Evolutionary conservation across 768 basidiomycete genomes (phyloP), one percentile per base, ranked within the genome.

Genomic region (Suillus variegatus): DNA sequence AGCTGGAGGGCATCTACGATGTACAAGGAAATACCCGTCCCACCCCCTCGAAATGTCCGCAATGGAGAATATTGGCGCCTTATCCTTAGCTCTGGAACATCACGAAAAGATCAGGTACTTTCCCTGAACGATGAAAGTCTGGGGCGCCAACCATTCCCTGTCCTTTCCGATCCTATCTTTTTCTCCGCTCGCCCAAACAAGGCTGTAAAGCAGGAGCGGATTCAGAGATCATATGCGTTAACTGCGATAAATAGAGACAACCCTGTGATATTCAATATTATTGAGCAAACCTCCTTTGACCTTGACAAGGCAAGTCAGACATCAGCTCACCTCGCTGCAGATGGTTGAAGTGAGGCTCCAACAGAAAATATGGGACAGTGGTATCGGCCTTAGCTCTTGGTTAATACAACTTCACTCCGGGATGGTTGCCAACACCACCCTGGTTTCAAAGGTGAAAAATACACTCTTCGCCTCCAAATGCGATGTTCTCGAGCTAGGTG

Each of bases 321-420:
- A 36, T 25, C 35, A 32, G 12, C 18, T 43, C 43, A 28, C 10
- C 18, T 14, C 9, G 14, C 38, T 58, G 38, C 16, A 28, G 28
- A 20, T 12, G 12, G 41, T 18, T 60, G 6, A 43, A 13, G 13
- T 18, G 28, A 69, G 62, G 28, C 51, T 57, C 63, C 73, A 74
- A 62, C 79, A 97, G 95, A 97, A 97, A 94, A 85, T 97, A 62
- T 97, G 95, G 95, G 95, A 97, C 74, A 95, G 94, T 51, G 95
- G 95, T 2, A 83, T 97, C 56, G 94, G 92, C 7, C 78, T 95
- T 22, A 89, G 91, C 64, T 85, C 93, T 3, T 95, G 92, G 92
- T 79, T 97, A 5, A 79, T 85, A 1, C 73, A 65, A 36, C 76
- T 81, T 66, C 68, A 73, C 78, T 62, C 61, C 14, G 62, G 64